Conservation (phyloP, 2,329 filamentous ascomycete genomes). For the Chalaropsis ovoidea region DNA sequence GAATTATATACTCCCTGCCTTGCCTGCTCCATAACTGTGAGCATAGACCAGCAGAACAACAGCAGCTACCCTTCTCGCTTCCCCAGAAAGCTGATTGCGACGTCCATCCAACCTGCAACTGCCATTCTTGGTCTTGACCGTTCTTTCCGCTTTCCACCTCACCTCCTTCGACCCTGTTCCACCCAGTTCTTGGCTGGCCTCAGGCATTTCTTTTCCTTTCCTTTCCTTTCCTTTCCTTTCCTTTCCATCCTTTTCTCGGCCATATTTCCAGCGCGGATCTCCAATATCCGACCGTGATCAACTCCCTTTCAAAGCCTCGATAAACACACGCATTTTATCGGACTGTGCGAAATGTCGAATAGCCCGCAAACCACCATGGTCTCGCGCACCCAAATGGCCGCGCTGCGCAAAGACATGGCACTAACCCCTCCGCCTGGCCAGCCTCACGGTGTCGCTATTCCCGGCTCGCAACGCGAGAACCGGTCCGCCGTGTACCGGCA, state of each 20-base stretch:
- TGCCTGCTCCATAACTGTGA: slow-evolving; percentile 16
- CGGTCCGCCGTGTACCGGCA: slow-evolving; percentile 73
- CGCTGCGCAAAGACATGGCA: slow-evolving; percentile 39
- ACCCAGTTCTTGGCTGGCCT: neutral
- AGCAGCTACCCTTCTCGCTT: slow-evolving; percentile 4
- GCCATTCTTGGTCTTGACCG: neutral
- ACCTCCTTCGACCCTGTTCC: neutral
- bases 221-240: neutral
- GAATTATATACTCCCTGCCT: slow-evolving; percentile 24
- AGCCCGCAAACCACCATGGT: slow-evolving; percentile 3
- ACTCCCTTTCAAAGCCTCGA: neutral
- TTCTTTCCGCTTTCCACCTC: neutral
- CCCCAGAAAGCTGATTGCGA: slow-evolving; percentile 1
- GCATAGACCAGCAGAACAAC: neutral
- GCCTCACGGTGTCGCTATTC: slow-evolving; percentile 68
- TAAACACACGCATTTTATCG: neutral
- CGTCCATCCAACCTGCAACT: neutral
- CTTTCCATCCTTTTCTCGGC: neutral
- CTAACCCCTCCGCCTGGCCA: slow-evolving; percentile 58
- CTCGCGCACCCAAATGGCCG: slow-evolving; percentile 12
- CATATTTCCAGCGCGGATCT: neutral
- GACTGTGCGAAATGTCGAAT: neutral
- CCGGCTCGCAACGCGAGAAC: slow-evolving; percentile 61
- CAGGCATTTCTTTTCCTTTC: neutral
- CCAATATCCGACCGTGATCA: neutral